These are phyloP conservation scores for Apiospora rasikravindrae DNA, from an alignment of 2,329 filamentous ascomycete genomes.

Conservation along the genomic window DNA sequence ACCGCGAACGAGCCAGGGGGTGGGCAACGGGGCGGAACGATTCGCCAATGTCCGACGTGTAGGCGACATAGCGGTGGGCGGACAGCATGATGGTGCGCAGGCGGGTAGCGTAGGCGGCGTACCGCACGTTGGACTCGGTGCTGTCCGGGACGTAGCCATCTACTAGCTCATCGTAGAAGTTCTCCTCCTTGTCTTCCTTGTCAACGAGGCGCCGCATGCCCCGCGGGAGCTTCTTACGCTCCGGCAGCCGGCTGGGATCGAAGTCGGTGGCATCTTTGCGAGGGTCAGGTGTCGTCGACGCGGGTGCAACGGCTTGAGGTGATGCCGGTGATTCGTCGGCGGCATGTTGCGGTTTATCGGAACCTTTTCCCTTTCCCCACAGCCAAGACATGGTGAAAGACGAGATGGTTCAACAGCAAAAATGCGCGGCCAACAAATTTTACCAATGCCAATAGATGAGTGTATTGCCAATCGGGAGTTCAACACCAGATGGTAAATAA, in stretches of 20 bases:
- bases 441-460: not conserved
- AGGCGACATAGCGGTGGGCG: slow-evolving; percentile 94
- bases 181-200: slow-evolving; percentile 67
- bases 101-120: slow-evolving; percentile 89
- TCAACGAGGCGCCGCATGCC: slow-evolving; percentile 64
- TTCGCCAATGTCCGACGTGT: slow-evolving; percentile 95
- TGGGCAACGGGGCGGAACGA: slow-evolving; percentile 93
- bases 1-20: slow-evolving; percentile 77
- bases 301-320: not conserved
- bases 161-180: slow-evolving; percentile 77
- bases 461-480: not conserved
- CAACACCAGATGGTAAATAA: not conserved
- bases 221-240: slow-evolving; percentile 56
- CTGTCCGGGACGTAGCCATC: slow-evolving; percentile 79
- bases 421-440: not conserved
- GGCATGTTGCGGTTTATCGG: slow-evolving; percentile 31
- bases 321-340: slow-evolving; percentile 27
- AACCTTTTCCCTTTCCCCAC: slow-evolving; percentile 39
- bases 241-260: slow-evolving; percentile 54
- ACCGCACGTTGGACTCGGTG: slow-evolving; percentile 84
- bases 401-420: not conserved
- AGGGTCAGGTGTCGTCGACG: slow-evolving; percentile 32
- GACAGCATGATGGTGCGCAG: slow-evolving; percentile 86
- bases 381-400: slow-evolving; percentile 31
- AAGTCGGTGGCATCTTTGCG: slow-evolving; percentile 42